phyloP scores from a whole-genome alignment of 441 rosid species.

The Erodium trifolium region DNA sequence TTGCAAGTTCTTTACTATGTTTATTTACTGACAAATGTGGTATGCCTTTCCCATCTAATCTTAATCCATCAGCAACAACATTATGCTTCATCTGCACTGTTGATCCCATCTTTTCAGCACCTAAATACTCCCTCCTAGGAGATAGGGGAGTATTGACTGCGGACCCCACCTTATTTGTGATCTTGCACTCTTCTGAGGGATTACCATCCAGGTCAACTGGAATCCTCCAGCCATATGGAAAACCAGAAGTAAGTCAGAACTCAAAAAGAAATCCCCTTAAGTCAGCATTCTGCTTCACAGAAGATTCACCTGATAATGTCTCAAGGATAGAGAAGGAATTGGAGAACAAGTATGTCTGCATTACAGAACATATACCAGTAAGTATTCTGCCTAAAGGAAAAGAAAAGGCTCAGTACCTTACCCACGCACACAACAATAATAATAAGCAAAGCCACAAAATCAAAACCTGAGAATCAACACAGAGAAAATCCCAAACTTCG shows the following conservation, averaged over 20 bases:
- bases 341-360: constrained; percentile 95
- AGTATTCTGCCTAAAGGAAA: constrained; percentile 17
- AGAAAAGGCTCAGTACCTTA: not conserved
- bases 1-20: constrained; percentile 31
- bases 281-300: constrained; percentile 17
- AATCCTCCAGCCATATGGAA: constrained; percentile 20
- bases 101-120: constrained; percentile 35
- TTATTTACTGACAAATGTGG: constrained; percentile 32
- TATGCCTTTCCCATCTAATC: constrained; percentile 29
- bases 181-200: constrained; percentile 42
- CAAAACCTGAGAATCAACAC: constrained; percentile 93
- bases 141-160: constrained; percentile 26
- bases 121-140: constrained; percentile 34
- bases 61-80: constrained; percentile 25
- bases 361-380: constrained; percentile 24
- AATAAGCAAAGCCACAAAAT: constrained; percentile 11
- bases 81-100: not conserved
- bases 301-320: constrained; percentile 70
- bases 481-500: constrained; percentile 99
- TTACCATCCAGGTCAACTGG: constrained; percentile 51
- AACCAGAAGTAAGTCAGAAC: constrained; percentile 12
- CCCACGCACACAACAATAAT: not conserved
- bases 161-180: constrained; percentile 33
- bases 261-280: constrained; percentile 14
- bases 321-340: constrained; percentile 87